These are phyloP conservation scores for thale cress (Arabidopsis thaliana) DNA, from an alignment of 345 rosid species.

Conservation along the genomic window DNA sequence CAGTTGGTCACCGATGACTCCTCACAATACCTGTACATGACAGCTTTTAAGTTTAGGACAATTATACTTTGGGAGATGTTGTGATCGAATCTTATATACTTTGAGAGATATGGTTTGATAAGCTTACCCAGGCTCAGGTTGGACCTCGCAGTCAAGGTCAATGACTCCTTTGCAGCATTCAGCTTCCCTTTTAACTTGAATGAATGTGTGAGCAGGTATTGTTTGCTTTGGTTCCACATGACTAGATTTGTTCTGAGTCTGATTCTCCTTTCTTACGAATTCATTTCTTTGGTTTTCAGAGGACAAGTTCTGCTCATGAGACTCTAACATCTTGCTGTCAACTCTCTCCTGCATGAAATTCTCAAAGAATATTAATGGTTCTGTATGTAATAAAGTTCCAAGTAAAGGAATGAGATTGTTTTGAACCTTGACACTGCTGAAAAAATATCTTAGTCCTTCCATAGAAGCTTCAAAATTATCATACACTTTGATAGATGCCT, in stretches of 20 bases:
- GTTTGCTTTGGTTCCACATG: slow-evolving; percentile 31
- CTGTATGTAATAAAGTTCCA: slow-evolving; percentile 15
- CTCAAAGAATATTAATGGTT: slow-evolving; percentile 14
- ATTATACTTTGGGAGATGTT: neutral
- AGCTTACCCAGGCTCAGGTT: slow-evolving; percentile 64
- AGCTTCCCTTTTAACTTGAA: slow-evolving; percentile 48
- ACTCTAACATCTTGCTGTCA: slow-evolving; percentile 35
- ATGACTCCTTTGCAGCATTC: slow-evolving; percentile 49
- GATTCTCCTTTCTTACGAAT: slow-evolving; percentile 35
- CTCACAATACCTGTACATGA: slow-evolving; percentile 58
- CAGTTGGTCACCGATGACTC: slow-evolving; percentile 44
- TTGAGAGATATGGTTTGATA: neutral
- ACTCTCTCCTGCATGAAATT: slow-evolving; percentile 41
- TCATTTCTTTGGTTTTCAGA: slow-evolving; percentile 34
- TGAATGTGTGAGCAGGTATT: slow-evolving; percentile 42
- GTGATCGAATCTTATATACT: neutral
- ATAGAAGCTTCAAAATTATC: slow-evolving; percentile 66
- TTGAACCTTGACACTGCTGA: slow-evolving; percentile 76
- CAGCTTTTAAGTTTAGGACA: slow-evolving; percentile 4
- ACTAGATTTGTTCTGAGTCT: slow-evolving; percentile 47
- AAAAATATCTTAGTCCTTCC: slow-evolving; percentile 70
- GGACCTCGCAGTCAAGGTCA: slow-evolving; percentile 60
- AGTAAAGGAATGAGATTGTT: slow-evolving; percentile 24
- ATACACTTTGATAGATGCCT: slow-evolving; percentile 72
- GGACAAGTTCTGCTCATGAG: slow-evolving; percentile 37